A percentile compares a stretch with the other conserved stretches of the same genome.
Evolutionary conservation across 2,329 filamentous ascomycete species (phyloP).

Genomic region (Aschersonia sp.): DNA sequence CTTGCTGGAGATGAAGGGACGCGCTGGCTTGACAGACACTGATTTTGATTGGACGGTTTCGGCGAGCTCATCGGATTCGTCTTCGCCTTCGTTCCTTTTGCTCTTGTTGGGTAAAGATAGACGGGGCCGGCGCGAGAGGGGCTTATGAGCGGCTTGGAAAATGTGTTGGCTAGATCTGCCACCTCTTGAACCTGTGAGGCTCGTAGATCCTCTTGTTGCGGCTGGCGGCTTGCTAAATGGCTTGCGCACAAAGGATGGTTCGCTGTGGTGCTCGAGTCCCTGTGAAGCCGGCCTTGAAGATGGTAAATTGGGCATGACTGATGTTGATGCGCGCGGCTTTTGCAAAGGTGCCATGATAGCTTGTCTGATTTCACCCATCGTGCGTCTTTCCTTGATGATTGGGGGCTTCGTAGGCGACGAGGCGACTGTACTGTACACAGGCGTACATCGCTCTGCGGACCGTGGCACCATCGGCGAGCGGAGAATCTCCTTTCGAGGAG

Average conservation of each 20-base stretch:
- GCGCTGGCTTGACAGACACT: constrained; percentile 7
- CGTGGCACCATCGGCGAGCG: constrained; percentile 2
- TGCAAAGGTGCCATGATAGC: constrained; percentile 2
- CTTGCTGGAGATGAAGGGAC: constrained; percentile 4
- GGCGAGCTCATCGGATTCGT: constrained; percentile 1
- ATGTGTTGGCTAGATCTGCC: neutral
- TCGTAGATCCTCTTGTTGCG: neutral
- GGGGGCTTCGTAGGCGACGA: neutral
- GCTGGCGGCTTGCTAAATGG: neutral
- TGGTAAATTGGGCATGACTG: neutral
- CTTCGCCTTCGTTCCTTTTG: constrained; percentile 1
- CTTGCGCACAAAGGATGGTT: neutral
- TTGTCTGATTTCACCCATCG: constrained; percentile 4
- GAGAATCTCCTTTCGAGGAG: neutral
- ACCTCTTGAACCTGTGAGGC: neutral
- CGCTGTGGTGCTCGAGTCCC: neutral
- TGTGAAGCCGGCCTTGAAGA: neutral
- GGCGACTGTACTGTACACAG: constrained; percentile 2
- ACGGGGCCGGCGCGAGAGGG: constrained; percentile 1
- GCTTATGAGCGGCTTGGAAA: neutral
- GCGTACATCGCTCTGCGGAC: constrained; percentile 4
- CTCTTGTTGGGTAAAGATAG: constrained; percentile 1
- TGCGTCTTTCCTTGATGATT: constrained; percentile 1
- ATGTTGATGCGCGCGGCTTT: neutral
- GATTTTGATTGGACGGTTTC: constrained; percentile 1